Evolutionary conservation across 2,329 filamentous ascomycete genomes (phyloP).

Genomic region (Ceratocystis smalleyi): DNA sequence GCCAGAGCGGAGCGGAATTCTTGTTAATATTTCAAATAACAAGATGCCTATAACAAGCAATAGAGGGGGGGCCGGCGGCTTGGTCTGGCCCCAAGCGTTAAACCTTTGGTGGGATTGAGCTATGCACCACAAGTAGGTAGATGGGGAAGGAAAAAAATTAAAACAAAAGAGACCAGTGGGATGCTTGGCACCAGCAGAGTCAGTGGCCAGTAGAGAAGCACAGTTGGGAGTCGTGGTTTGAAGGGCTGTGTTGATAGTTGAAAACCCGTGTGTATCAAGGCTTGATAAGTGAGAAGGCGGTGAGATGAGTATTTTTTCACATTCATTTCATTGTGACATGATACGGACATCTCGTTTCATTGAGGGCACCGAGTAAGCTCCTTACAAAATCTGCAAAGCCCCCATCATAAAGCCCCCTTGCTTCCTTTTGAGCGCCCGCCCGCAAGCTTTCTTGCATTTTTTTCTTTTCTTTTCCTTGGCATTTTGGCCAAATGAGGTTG

Average conservation of each 20-base stretch:
- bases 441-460: neutral
- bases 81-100: neutral
- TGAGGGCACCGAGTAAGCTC: no score
- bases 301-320: neutral
- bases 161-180: neutral
- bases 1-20: neutral
- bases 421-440: neutral
- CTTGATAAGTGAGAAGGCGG: neutral
- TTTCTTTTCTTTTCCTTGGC: neutral
- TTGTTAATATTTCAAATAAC: conserved; percentile 1
- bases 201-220: neutral
- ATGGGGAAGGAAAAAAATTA: neutral
- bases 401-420: neutral
- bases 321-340: conserved; percentile 2
- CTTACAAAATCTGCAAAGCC: no score
- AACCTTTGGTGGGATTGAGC: neutral
- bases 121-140: neutral
- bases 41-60: neutral
- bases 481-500: neutral
- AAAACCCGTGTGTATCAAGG: neutral
- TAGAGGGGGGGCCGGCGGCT: no score
- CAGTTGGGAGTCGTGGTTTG: neutral
- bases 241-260: neutral
- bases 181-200: neutral
- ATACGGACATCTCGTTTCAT: neutral